phyloP scores from a whole-genome alignment of 2,329 filamentous ascomycete genomes.

The Aspergillus sp. region DNA sequence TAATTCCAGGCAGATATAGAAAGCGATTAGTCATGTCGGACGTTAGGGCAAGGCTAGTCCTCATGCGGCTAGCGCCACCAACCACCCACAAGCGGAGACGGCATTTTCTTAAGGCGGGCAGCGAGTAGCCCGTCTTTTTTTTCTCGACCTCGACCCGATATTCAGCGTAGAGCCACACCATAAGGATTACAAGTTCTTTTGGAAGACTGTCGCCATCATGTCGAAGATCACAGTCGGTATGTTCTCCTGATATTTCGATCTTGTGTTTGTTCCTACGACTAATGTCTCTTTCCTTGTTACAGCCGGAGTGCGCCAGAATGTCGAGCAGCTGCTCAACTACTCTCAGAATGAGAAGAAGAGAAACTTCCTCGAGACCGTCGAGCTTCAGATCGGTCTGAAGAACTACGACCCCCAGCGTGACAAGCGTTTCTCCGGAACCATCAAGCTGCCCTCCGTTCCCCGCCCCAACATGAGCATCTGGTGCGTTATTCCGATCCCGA shows the following conservation, averaged over 20 bases:
- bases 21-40: not conserved
- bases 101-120: conserved; percentile 21
- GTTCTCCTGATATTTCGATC: conserved; percentile 14
- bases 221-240: conserved; percentile 56
- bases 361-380: conserved; percentile 92
- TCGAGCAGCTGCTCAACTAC: conserved; percentile 92
- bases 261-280: not conserved
- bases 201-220: conserved; percentile 72
- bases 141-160: conserved; percentile 21
- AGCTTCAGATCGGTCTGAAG: conserved; percentile 85
- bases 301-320: conserved; percentile 94
- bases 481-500: conserved; percentile 38
- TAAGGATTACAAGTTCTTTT: conserved; percentile 68
- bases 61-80: conserved; percentile 16
- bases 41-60: conserved; percentile 21
- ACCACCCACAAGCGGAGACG: conserved; percentile 38
- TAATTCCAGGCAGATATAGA: no score
- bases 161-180: conserved; percentile 62
- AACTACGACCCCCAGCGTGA: conserved; percentile 99
- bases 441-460: conserved; percentile 88
- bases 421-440: conserved; percentile 99
- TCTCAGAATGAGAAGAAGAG: conserved; percentile 93
- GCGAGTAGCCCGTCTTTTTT: conserved; percentile 16
- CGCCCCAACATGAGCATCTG: conserved; percentile 88
- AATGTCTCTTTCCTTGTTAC: conserved; percentile 11